A percentile compares a stretch with the other conserved stretches of the same genome.
Evolutionary conservation across 192 early-diverging fungal species (phyloP).

Genomic region (Diversispora epigaea): DNA sequence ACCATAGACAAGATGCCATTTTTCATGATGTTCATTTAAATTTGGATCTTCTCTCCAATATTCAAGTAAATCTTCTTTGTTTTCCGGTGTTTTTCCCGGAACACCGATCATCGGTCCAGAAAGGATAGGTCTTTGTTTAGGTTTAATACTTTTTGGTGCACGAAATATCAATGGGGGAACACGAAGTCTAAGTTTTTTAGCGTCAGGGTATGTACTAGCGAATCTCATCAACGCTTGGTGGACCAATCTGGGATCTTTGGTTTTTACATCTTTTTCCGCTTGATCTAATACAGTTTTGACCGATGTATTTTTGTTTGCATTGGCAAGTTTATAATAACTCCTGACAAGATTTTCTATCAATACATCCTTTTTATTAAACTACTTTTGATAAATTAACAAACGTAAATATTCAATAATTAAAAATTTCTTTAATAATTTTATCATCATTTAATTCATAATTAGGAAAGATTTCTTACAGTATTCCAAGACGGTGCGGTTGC

Average conservation of each 20-base stretch:
- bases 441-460: no score
- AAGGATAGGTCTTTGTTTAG: background rate
- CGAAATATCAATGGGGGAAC: background rate
- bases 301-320: no score
- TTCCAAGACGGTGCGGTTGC: no score
- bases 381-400: no score
- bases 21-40: slow-evolving; percentile 5
- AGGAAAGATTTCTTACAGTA: no score
- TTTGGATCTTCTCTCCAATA: slow-evolving; percentile 5
- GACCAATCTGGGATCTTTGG: background rate
- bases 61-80: background rate
- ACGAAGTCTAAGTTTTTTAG: background rate
- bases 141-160: background rate
- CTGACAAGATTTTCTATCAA: no score
- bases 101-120: background rate
- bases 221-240: background rate
- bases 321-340: no score
- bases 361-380: no score
- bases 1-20: background rate
- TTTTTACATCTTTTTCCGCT: background rate
- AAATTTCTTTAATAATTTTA: no score
- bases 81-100: background rate
- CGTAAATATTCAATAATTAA: no score
- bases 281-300: background rate
- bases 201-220: background rate